Percentiles rank a stretch among this genome's conserved stretches.
Evolutionary conservation across 2,329 filamentous ascomycete genomes (phyloP).

Genomic region (Pseudocercospora musae): DNA sequence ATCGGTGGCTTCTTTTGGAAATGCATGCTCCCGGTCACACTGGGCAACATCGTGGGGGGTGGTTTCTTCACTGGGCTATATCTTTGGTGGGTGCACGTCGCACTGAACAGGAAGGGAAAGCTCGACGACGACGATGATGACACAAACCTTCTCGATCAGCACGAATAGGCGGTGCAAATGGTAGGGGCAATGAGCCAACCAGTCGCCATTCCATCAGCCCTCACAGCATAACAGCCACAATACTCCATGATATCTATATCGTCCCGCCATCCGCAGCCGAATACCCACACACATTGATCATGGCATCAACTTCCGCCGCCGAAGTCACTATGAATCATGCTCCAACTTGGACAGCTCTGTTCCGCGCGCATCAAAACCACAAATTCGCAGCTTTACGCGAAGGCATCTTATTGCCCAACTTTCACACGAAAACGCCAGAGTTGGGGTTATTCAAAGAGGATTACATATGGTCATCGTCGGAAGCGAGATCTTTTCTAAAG

Average conservation of each 20-base stretch:
- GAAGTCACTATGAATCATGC: too few species aligned
- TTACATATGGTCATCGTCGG: too few species aligned
- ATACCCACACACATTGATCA: not conserved
- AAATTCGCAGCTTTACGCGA: not conserved
- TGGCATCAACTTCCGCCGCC: not conserved
- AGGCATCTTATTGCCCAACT: not conserved
- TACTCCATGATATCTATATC: not conserved
- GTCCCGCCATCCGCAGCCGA: not conserved
- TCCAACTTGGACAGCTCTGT: not conserved
- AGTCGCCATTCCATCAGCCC: too few species aligned
- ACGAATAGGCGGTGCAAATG: not conserved
- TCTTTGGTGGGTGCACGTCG: constrained; percentile 18
- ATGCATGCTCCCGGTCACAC: constrained; percentile 28
- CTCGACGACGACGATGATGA: constrained; percentile 5
- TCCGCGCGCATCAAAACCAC: not conserved
- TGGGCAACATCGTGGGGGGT: constrained; percentile 29
- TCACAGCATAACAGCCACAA: not conserved
- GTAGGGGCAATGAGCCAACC: too few species aligned
- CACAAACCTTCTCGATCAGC: not conserved
- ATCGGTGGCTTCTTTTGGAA: constrained; percentile 28
- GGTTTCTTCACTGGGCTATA: constrained; percentile 26
- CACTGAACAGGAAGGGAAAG: constrained; percentile 6
- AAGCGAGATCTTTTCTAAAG: not conserved
- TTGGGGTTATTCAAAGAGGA: too few species aligned
- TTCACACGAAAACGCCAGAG: not conserved